These are phyloP conservation scores for Bothriochloa decipiens DNA, from an alignment of 176 grass and related monocot genomes.

Conservation along the genomic window DNA sequence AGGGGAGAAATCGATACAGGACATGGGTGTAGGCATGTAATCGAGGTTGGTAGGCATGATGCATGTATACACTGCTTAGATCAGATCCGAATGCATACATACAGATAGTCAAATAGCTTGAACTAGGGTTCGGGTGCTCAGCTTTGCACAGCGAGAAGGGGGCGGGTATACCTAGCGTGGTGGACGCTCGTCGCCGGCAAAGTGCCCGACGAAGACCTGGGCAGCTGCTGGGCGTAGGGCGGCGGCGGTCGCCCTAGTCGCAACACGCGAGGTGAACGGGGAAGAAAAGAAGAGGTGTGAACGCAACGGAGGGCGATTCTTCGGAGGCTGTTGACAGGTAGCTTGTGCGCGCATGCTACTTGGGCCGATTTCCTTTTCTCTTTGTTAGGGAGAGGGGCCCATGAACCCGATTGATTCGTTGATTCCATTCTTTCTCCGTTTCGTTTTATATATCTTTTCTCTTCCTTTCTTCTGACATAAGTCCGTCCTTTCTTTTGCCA, in stretches of 20 bases:
- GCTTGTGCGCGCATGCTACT: background rate
- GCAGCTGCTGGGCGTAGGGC: too few species aligned
- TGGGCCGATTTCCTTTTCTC: background rate
- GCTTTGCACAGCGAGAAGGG: background rate
- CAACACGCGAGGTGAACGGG: background rate
- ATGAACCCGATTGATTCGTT: too few species aligned
- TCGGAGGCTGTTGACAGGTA: background rate
- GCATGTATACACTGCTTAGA: background rate
- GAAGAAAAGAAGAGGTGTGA: too few species aligned
- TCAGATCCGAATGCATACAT: background rate
- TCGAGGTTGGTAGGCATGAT: background rate
- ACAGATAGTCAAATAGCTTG: background rate
- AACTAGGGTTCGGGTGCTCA: background rate
- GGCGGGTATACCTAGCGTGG: background rate
- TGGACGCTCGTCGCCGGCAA: background rate
- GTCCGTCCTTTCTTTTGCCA: too few species aligned
- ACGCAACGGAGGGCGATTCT: background rate
- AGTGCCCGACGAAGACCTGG: background rate
- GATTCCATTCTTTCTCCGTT: too few species aligned
- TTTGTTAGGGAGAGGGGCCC: too few species aligned
- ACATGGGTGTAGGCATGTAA: background rate
- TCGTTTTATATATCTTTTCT: too few species aligned
- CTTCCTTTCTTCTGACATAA: too few species aligned
- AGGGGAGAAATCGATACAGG: background rate
- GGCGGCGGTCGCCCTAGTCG: background rate